Evolutionary conservation across 2,329 filamentous ascomycete genomes (phyloP).

Genomic region (Ascochyta koolunga): DNA sequence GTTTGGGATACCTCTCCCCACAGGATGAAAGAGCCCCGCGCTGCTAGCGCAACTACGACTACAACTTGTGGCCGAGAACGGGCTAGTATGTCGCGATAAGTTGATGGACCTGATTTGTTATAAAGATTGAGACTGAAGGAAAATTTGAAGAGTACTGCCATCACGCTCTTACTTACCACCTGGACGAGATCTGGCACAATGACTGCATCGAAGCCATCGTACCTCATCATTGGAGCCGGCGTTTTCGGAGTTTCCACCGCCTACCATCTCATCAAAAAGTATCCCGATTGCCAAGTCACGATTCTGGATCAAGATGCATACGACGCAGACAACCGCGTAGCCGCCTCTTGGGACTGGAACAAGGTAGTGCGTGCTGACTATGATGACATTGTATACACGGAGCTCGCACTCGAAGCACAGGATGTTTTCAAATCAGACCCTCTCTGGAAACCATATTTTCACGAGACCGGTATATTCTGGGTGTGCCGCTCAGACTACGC

Average conservation of each 20-base stretch:
- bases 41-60: conserved; percentile 19
- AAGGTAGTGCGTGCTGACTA: conserved; percentile 75
- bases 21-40: conserved; percentile 30
- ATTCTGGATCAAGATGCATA: conserved; percentile 48
- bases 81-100: conserved; percentile 22
- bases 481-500: conserved; percentile 51
- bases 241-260: conserved; percentile 49
- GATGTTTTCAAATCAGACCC: conserved; percentile 65
- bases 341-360: conserved; percentile 76
- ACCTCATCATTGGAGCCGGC: conserved; percentile 46
- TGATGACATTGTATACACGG: conserved; percentile 66
- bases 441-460: conserved; percentile 60
- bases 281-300: conserved; percentile 49
- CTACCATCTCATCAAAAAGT: conserved; percentile 49
- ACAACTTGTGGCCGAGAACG: conserved; percentile 29
- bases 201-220: conserved; percentile 38
- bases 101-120: conserved; percentile 11
- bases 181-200: conserved; percentile 28
- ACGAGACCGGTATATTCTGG: conserved; percentile 60
- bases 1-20: conserved; percentile 36
- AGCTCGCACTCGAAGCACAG: conserved; percentile 69
- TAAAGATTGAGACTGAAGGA: conserved; percentile 25
- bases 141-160: conserved; percentile 12
- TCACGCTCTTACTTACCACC: conserved; percentile 20
- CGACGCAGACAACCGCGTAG: conserved; percentile 48